phyloP scores from a whole-genome alignment of 371 early-diverging fungal genomes.

The Umbelopsis sp. region DNA sequence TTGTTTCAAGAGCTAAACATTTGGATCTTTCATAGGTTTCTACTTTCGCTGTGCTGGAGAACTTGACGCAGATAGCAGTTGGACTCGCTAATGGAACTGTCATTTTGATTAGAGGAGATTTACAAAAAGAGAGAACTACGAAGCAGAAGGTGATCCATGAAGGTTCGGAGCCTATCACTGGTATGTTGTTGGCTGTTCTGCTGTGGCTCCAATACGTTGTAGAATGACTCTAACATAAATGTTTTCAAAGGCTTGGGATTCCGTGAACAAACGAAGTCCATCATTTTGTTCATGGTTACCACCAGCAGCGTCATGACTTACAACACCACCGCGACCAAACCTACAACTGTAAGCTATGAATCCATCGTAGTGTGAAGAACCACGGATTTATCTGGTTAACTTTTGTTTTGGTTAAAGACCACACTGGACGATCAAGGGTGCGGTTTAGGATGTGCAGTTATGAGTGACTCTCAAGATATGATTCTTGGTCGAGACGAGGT shows the following conservation, averaged over 20 bases:
- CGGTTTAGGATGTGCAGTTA: constrained; percentile 76
- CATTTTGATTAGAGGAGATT: constrained; percentile 80
- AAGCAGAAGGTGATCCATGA: constrained; percentile 84
- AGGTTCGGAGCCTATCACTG: constrained; percentile 85
- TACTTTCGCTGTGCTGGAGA: constrained; percentile 79
- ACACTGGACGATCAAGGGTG: constrained; percentile 86
- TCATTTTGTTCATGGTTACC: constrained; percentile 76
- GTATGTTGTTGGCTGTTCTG: constrained; percentile 30
- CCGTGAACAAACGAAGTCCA: constrained; percentile 69
- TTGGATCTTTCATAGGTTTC: constrained; percentile 58
- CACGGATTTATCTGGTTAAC: constrained; percentile 13
- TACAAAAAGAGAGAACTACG: constrained; percentile 75
- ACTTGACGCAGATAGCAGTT: constrained; percentile 84
- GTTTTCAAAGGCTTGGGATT: constrained; percentile 68
- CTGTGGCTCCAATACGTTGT: not conserved
- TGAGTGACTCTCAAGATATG: constrained; percentile 78
- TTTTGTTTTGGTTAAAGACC: constrained; percentile 37
- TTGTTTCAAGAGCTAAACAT: too few species aligned
- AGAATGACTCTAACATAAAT: not conserved
- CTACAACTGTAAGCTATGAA: constrained; percentile 42
- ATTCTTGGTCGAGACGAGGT: constrained; percentile 85
- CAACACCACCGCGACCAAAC: constrained; percentile 62
- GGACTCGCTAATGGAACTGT: constrained; percentile 92
- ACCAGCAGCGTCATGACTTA: constrained; percentile 69
- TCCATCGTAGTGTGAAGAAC: not conserved